Evolutionary conservation across 192 early-diverging fungal genomes (phyloP).

Genomic region (Backusella parvicylindrica): DNA sequence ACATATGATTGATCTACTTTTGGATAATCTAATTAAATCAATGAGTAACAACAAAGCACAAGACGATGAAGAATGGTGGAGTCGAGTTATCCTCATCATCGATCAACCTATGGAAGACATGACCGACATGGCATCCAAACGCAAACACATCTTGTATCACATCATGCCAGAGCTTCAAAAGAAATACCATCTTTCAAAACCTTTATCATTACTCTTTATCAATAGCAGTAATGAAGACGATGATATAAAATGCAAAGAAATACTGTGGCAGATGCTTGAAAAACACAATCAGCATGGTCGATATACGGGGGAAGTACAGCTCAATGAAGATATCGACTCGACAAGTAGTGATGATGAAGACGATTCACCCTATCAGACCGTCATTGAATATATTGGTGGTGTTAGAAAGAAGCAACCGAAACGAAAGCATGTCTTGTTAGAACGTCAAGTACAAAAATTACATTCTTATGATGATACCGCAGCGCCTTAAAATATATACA

Average conservation of each 20-base stretch:
- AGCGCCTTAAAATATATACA: neutral
- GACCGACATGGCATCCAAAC: neutral
- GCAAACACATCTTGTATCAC: neutral
- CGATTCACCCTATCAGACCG: neutral
- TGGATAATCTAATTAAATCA: neutral
- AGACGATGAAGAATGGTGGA: neutral
- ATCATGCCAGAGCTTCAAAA: neutral
- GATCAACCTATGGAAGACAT: neutral
- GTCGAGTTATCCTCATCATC: neutral
- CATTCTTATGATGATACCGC: neutral
- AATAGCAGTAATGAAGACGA: neutral
- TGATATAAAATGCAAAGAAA: neutral
- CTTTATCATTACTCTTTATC: neutral
- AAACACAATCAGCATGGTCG: neutral
- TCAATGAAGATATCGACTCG: neutral
- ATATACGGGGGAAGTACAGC: neutral
- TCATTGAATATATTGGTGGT: neutral
- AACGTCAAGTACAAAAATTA: constrained; percentile 9
- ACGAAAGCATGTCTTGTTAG: neutral
- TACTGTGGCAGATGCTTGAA: constrained; percentile 9
- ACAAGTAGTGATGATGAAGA: neutral
- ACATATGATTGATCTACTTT: neutral
- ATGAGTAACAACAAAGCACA: neutral
- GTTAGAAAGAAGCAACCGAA: neutral
- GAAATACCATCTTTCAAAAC: neutral